Evolutionary conservation across 495 filamentous ascomycete genomes (phyloP).

Genomic region (Trypethelium eluteriae): DNA sequence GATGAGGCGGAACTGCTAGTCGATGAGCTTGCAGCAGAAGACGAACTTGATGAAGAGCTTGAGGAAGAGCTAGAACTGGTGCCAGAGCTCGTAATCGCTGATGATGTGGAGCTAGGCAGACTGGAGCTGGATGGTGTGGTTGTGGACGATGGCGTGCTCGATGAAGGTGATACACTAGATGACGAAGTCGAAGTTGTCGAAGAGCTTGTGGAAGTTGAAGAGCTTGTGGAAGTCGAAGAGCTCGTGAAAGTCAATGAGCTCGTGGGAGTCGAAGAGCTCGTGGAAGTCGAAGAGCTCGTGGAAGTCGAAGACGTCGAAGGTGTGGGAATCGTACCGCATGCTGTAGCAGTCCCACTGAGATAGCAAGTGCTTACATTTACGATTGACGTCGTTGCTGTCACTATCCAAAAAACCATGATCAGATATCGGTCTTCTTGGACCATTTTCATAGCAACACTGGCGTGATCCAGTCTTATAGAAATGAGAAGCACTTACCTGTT

Average conservation of each 20-base stretch:
- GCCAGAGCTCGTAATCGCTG: not conserved
- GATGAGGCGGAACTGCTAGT: not conserved
- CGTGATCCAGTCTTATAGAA: too few species aligned
- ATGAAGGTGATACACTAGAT: not conserved
- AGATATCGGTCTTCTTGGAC: too few species aligned
- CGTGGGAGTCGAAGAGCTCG: not conserved
- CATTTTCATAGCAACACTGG: too few species aligned
- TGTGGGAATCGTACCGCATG: not conserved
- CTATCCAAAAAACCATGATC: too few species aligned
- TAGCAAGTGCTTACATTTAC: not conserved
- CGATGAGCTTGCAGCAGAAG: not conserved
- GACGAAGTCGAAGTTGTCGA: constrained; percentile 9
- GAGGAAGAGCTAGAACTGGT: not conserved
- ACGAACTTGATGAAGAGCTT: constrained; percentile 13
- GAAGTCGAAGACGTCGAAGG: not conserved
- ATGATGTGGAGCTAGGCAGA: not conserved
- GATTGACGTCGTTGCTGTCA: too few species aligned
- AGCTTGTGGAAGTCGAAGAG: not conserved
- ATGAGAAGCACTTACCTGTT: too few species aligned
- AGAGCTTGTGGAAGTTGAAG: not conserved
- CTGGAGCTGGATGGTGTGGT: not conserved
- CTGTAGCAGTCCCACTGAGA: not conserved
- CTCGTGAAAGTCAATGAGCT: not conserved
- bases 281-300: not conserved
- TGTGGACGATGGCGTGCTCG: not conserved